Conservation (phyloP, 345 rosid species). For the Mallotus nudiflorus region DNA sequence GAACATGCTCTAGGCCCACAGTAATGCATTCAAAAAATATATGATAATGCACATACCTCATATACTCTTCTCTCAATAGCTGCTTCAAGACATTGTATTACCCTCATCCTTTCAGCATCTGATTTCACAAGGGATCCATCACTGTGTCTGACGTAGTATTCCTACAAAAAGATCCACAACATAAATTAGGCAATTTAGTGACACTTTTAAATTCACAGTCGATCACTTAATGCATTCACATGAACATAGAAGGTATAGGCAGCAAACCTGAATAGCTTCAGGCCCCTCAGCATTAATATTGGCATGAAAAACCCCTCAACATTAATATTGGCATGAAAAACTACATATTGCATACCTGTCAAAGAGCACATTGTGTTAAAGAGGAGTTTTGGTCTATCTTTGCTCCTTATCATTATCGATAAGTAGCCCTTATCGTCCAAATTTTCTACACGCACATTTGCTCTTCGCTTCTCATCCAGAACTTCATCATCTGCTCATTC, state of each 20-base stretch:
- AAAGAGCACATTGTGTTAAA: slow-evolving; percentile 83
- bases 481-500: slow-evolving; percentile 47
- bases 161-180: slow-evolving; percentile 41
- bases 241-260: background rate
- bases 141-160: slow-evolving; percentile 76
- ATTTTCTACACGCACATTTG: slow-evolving; percentile 73
- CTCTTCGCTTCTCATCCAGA: slow-evolving; percentile 60
- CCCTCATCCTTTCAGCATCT: slow-evolving; percentile 75
- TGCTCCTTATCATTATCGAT: slow-evolving; percentile 69
- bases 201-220: background rate
- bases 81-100: no score
- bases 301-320: no score
- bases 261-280: no score
- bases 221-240: background rate
- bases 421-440: slow-evolving; percentile 86
- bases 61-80: no score
- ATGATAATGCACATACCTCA: no score
- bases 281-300: no score
- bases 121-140: slow-evolving; percentile 90
- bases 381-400: slow-evolving; percentile 91
- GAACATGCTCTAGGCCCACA: no score
- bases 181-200: background rate
- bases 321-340: no score
- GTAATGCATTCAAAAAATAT: no score
- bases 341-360: slow-evolving; percentile 96